phyloP scores from a whole-genome alignment of 441 rosid genomes.

The Pelargonium citronellum region DNA sequence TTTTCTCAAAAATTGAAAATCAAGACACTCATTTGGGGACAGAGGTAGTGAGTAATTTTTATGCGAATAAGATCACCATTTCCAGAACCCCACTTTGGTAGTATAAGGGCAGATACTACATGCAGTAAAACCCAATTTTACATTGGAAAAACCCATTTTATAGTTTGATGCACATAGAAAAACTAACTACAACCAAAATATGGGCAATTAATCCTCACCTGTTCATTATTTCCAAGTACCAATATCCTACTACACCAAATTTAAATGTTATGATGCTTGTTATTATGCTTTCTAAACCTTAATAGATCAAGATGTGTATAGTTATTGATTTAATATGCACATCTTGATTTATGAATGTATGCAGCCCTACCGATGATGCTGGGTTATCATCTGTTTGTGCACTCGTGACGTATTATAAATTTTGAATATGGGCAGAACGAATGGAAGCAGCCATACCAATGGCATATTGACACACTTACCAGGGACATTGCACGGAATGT shows the following conservation, averaged over 20 bases:
- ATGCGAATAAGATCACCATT: neutral
- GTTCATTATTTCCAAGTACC: neutral
- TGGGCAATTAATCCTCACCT: neutral
- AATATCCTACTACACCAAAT: neutral
- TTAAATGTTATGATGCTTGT: constrained; percentile 2
- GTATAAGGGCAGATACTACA: no score
- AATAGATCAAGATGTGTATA: neutral
- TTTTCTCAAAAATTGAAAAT: no score
- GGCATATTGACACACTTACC: constrained; percentile 31
- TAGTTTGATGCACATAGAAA: no score
- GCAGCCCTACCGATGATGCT: no score
- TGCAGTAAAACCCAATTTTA: no score
- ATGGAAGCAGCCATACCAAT: constrained; percentile 2
- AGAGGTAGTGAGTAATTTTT: no score
- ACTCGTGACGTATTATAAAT: neutral
- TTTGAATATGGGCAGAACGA: neutral
- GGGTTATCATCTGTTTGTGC: neutral
- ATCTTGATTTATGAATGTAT: no score
- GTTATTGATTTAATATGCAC: no score
- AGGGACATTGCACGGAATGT: constrained; percentile 78
- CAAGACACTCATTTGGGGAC: no score
- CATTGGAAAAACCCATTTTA: no score
- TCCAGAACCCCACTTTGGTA: neutral
- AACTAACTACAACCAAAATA: neutral
- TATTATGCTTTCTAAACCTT: neutral